Conservation (phyloP, 805 yeast genomes). For the Nakazawaea sp. region DNA sequence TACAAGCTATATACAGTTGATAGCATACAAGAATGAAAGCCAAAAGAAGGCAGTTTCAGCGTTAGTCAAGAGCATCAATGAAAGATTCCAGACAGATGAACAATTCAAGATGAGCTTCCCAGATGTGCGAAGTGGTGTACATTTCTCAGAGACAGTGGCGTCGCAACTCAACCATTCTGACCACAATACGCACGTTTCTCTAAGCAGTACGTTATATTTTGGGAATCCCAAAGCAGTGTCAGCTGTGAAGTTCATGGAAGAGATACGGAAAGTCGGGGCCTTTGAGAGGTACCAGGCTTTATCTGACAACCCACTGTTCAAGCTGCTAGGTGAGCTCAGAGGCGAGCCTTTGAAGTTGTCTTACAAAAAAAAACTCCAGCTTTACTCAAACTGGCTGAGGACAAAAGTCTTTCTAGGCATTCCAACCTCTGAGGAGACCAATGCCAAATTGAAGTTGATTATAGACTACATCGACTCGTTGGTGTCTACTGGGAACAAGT, state of each 20-base stretch:
- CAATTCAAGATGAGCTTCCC: not conserved
- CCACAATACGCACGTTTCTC: constrained; percentile 5
- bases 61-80: not conserved
- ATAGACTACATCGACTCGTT: constrained; percentile 4
- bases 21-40: not conserved
- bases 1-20: not conserved
- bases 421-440: constrained; percentile 1
- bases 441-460: constrained; percentile 2
- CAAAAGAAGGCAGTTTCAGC: not conserved
- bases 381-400: not conserved
- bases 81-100: not conserved
- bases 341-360: constrained; percentile 2
- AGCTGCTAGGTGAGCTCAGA: constrained; percentile 1
- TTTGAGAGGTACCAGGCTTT: not conserved
- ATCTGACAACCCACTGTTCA: not conserved
- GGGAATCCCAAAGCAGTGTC: not conserved
- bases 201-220: constrained; percentile 1
- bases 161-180: not conserved
- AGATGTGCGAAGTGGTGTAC: not conserved
- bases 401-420: constrained; percentile 1
- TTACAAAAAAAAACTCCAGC: constrained; percentile 2
- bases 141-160: not conserved
- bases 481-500: not conserved
- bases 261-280: constrained; percentile 1
- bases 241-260: not conserved